Base-by-base conservation (phyloP, 768 basidiomycete species). In the Russula sp. region DNA sequence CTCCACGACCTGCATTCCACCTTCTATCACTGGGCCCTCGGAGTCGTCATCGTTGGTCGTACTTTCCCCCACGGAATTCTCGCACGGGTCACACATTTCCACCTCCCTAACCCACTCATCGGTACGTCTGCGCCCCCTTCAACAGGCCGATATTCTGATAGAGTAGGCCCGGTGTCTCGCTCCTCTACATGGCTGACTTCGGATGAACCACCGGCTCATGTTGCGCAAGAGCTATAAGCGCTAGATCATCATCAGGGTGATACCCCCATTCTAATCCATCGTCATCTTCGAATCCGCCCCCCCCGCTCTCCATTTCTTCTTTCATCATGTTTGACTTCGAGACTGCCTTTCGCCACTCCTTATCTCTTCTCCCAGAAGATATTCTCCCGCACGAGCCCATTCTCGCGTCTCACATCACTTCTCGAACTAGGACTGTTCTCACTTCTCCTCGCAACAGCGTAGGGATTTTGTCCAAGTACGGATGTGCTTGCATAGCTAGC, bases 241-340 rank as follows among this genome's bases (percentile, higher is more conserved):
- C 10, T 7, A 5, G n/a, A n/a, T 14, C 38, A 48, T 45, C 10
- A 10, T 14, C 11, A 1, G 20, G 46, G 8, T 22, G 8, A 46
- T 7, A 5, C 38, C 47, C 1, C 42, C 39, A 20, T 18, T 35
- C 39, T 52, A 16, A 52, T n/a, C n/a, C n/a, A 34, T 43, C n/a
- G 3, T 53, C 8, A 11, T 92, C 68, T 70, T 84, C 13, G 81
- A 79, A 16, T 78, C 87, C 66, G 77, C 81, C 0, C 70, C 75
- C 39, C 78, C n/a, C n/a, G n/a, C 83, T 66, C 78, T 88, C 60
- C 86, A 86, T 5, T 83, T 90, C 68, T 90, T 89, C 71, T 79
- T 91, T 58, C 72, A 83, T 64, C 48, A 73, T 3, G 65, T 72
- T 6, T 78, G 83, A 4, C 82, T 87, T 59, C 73, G 71, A 18